Percentiles rank a stretch among this genome's conserved stretches.
Conservation (phyloP, 495 filamentous ascomycete species). For the Beverwykella pulmonaria region DNA sequence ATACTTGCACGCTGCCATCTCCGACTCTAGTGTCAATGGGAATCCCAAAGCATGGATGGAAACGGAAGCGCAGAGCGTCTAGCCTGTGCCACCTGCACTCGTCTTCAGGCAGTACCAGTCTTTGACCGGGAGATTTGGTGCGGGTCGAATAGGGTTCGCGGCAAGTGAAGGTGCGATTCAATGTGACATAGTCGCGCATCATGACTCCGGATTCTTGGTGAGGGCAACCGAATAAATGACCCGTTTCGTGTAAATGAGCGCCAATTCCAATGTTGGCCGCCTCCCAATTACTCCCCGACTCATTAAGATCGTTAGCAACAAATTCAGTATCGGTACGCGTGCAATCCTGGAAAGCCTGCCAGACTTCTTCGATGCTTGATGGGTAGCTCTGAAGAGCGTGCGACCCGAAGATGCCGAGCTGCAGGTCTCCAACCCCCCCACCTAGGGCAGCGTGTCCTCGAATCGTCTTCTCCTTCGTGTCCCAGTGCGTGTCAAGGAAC, state of each 20-base stretch:
- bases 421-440: slow-evolving; percentile 67
- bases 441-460: slow-evolving; percentile 81
- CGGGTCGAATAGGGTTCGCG: slow-evolving; percentile 81
- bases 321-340: slow-evolving; percentile 80
- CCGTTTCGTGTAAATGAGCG: slow-evolving; percentile 85
- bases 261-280: slow-evolving; percentile 89
- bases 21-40: slow-evolving; percentile 69
- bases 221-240: slow-evolving; percentile 84
- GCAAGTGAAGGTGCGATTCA: slow-evolving; percentile 80
- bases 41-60: slow-evolving; percentile 86
- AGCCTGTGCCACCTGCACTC: slow-evolving; percentile 89
- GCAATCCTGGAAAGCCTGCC: slow-evolving; percentile 83
- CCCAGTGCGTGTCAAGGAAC: slow-evolving; percentile 86
- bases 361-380: slow-evolving; percentile 78
- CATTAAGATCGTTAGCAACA: slow-evolving; percentile 81
- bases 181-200: slow-evolving; percentile 77
- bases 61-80: slow-evolving; percentile 83
- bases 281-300: slow-evolving; percentile 88
- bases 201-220: slow-evolving; percentile 87
- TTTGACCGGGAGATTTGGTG: slow-evolving; percentile 75
- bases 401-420: slow-evolving; percentile 86
- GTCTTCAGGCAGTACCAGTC: slow-evolving; percentile 69
- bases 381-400: slow-evolving; percentile 89
- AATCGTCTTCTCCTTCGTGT: slow-evolving; percentile 66
- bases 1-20: slow-evolving; percentile 83